Evolutionary conservation across 257 asterid species (phyloP), one percentile per base, ranked within the genome.

Genomic region (Cynanchum wilfordii): DNA sequence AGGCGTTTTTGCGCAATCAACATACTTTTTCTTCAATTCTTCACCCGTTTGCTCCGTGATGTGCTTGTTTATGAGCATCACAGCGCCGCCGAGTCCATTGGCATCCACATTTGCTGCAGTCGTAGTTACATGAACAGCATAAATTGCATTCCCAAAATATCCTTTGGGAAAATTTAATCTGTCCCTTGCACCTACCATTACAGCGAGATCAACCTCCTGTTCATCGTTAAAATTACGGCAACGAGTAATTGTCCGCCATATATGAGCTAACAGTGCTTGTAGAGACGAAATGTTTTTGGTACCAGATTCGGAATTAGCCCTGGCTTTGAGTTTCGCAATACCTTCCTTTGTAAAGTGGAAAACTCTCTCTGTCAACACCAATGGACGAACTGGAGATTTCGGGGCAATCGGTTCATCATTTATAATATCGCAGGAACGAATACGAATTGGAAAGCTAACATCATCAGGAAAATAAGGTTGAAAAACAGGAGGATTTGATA

Each of bases 221-320:
- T 56, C 30, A 5, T 47, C 42, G 7, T 25, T 54, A 15, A 65
- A 12, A 1, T 60, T 29, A 9, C 81, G 81, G 10, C 72, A 79
- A 0, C 87, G 77, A 17, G 79, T 63, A 11, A 83, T 66, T 19
- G 86, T 73, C 25, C 81, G 45, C 90, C 93, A 86, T 16, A 84
- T 1, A 42, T 79, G 91, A 5, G 91, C 91, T 33, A 81, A 29
- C 42, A 81, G 30, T 25, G 91, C 87, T 69, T 86, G 94, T 7
- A 86, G 76, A 13, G 89, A 63, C 2, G 89, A 83, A 36, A 83
- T 81, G 4, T 45, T 75, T 29, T 74, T 60, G 8, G 40, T 66
- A 0, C 69, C 77, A 12, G 77, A 75, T 59, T 87, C 86, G 2
- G 79, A 4, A 47, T 75, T 84, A 7, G 90, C 89, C 58, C 56